These are phyloP conservation scores for Chlorella vulgaris DNA, from an alignment of 139 green algal species.

Conservation along the genomic window DNA sequence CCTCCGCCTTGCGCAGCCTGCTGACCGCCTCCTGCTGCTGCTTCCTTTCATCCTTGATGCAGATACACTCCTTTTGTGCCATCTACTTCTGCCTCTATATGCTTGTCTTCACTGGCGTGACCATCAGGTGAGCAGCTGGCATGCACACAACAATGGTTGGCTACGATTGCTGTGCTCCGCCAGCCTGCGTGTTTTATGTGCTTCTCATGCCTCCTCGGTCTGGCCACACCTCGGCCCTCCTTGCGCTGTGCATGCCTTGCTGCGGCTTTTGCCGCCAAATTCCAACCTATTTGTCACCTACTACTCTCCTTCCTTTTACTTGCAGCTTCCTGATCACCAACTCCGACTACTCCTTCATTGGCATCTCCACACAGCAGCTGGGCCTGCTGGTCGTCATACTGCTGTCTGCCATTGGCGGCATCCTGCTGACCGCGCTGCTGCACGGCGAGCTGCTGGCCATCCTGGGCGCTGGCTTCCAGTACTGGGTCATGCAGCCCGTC, in stretches of 20 bases:
- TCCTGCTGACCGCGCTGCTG: conserved; percentile 47
- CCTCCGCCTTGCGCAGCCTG: no score
- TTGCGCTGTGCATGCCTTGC: no score
- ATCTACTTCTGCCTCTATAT: conserved; percentile 56
- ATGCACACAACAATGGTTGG: no score
- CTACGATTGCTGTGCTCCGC: no score
- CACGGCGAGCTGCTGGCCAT: conserved; percentile 47
- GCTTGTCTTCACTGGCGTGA: conserved; percentile 52
- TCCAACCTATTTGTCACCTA: not conserved
- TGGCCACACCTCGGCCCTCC: no score
- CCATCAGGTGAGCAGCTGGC: conserved; percentile 31
- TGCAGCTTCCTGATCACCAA: conserved; percentile 46
- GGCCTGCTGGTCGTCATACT: conserved; percentile 32
- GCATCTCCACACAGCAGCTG: conserved; percentile 32
- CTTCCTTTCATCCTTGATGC: no score
- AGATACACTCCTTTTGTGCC: conserved; percentile 49
- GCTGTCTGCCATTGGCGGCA: conserved; percentile 45
- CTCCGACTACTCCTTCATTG: conserved; percentile 35
- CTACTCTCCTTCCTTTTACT: not conserved
- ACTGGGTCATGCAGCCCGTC: conserved; percentile 54
- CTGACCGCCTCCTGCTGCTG: no score
- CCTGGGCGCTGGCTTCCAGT: conserved; percentile 50
- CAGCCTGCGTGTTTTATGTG: no score
- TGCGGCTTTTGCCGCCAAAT: no score
- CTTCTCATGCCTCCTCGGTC: no score